Conservation (phyloP, 2,329 filamentous ascomycete species). For the Lasiodiplodia citricola region DNA sequence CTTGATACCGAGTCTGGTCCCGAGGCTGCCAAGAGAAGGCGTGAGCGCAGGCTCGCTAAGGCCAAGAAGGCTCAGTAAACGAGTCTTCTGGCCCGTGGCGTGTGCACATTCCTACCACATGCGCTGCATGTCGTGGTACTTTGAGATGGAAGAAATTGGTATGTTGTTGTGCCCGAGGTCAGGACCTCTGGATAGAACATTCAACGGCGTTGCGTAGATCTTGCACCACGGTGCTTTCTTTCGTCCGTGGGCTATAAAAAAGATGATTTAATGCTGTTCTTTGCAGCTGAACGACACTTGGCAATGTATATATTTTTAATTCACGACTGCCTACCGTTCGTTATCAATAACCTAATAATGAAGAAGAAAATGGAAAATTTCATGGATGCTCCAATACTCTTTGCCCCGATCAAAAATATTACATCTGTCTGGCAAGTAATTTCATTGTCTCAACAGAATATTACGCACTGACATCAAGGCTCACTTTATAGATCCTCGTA, state of each 20-base stretch:
- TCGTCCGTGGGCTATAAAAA: neutral
- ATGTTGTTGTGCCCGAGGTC: neutral
- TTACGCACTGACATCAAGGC: too few species aligned
- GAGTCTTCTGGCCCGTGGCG: neutral
- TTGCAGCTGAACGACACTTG: constrained; percentile 17
- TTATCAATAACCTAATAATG: neutral
- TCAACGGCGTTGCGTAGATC: constrained; percentile 6
- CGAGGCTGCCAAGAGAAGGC: constrained; percentile 82
- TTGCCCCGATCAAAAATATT: neutral
- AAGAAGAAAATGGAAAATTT: neutral
- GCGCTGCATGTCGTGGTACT: neutral
- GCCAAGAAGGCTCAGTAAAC: constrained; percentile 65
- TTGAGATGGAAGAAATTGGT: neutral
- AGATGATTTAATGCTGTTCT: constrained; percentile 16
- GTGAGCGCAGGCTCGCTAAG: constrained; percentile 74
- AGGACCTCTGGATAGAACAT: constrained; percentile 11
- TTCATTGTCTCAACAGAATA: neutral
- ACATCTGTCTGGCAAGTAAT: neutral
- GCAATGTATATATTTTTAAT: constrained; percentile 23
- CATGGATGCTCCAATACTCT: neutral
- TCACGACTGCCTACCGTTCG: constrained; percentile 18
- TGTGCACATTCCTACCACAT: neutral
- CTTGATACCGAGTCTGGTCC: constrained; percentile 92
- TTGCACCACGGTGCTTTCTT: neutral
- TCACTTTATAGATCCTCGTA: too few species aligned